Evolutionary conservation across 371 early-diverging fungal genomes (phyloP), one percentile per base, ranked within the genome.

Genomic region (Apophysomyces trapeziformis): DNA sequence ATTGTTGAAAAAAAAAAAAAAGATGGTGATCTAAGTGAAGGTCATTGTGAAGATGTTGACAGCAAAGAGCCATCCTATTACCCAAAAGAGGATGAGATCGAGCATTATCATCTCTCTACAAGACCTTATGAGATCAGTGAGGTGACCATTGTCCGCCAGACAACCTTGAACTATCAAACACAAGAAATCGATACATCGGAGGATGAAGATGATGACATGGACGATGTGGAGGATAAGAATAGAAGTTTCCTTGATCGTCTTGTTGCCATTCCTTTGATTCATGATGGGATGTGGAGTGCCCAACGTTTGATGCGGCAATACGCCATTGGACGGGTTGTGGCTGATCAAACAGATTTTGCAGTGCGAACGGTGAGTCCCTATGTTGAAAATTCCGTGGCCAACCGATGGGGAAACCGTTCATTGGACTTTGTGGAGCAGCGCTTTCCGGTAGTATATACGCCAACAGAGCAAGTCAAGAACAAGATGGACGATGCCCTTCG

Each of bases 51-150:
- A 21, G 21, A 21, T 50, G 54, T 26, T 21, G 21, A 50, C 7
- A 50, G 54, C 54, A 50, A 50, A 50, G 54, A 50, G 0, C 21
- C 11, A 21, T 16, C 16, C 9, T 50, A 50, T 50, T 50, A 50
- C 21, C 54, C 54, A 21, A n/a, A 50, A 26, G 54, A 50, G 9
- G 35, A 50, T 50, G 54, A 50, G 21, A 16, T 50, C 5, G 78
- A 82, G 41, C 90, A 92, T 54, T 91, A 90, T 59, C 92, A 93
- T 67, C 99, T 98, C 5, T 92, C 92, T n/a, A 96, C 95, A 4
- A 88, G 90, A 21, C 93, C 95, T 0, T 99, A 99, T 68, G 96
- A 95, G 70, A 94, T 98, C 92, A 88, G 92, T 5, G 90, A 94
- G 57, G 94, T 99, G 7, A 50, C 54, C 7, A 21, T 50, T 4